Evolutionary conservation across 1,284 basidiomycete species (phyloP), one percentile per base, ranked within the genome.

Genomic region (Malassezia furfur): DNA sequence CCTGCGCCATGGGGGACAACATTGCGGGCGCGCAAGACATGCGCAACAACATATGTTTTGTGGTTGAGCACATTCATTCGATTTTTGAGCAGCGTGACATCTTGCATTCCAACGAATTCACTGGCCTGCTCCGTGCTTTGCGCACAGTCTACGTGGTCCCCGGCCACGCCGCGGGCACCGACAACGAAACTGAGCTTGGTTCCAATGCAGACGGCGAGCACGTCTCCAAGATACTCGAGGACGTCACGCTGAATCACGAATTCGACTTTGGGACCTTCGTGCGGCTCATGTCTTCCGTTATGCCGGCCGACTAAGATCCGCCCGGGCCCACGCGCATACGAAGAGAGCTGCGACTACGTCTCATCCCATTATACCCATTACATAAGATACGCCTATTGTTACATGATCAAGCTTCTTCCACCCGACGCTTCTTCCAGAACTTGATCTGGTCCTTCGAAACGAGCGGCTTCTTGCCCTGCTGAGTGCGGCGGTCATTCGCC

Each of bases 401-500:
- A 40, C 38, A 40, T 19, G 9, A 43, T 19, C 21, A 43, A 14
- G 40, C 40, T 8, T 19, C 22, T 12, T 21, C 30, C 7, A 14
- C 21, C 21, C 22, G 22, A 21, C 30, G 22, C 17, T 43, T 43
- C 40, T 43, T 43, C 40, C 40, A 43, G 15, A 43, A 43, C 21
- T 43, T 43, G 40, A 43, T 5, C 40, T 43, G 40, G 40, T 43
- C 32, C 25, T 45, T 45, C 7, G 43, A 25, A 5, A 45, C 43
- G 14, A 45, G 25, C 25, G 43, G 22, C 8, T 45, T 31, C 17
- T 45, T 15, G 10, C 43, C 43, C 9, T 47, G 11, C 15, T 34
- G 34, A 4, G 15, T 10, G 30, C 31, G 28, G n/a, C 22, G 28
- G 12, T 34, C 30, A 25, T 34, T 32, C n/a, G 12, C 30, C 10